Conservation (phyloP, 768 basidiomycete species). For the Cyclocybe aegerita region DNA sequence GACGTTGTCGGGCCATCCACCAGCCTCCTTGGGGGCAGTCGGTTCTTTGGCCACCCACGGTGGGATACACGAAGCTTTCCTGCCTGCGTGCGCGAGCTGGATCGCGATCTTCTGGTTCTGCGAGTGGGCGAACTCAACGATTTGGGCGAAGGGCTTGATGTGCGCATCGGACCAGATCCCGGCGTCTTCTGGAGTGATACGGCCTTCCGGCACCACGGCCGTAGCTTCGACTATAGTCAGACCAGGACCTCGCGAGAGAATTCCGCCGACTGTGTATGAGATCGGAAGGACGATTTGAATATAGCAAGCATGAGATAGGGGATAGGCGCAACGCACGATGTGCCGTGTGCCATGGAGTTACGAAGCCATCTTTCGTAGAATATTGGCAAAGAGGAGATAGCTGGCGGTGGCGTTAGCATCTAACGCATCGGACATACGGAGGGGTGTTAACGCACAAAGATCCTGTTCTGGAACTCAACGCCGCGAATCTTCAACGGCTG, state of each 20-base stretch:
- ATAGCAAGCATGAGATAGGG: conserved; percentile 14
- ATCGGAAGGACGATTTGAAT: conserved; percentile 4
- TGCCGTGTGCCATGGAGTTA: conserved; percentile 57
- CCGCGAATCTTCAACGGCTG: conserved; percentile 55
- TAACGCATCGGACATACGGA: not conserved
- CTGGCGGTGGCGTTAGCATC: conserved; percentile 18
- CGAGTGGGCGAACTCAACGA: conserved; percentile 73
- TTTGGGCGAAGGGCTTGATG: conserved; percentile 31
- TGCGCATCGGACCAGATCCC: conserved; percentile 61
- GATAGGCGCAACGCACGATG: conserved; percentile 47
- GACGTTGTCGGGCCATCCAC: conserved; percentile 57
- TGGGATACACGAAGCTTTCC: conserved; percentile 66
- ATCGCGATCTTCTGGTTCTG: conserved; percentile 70
- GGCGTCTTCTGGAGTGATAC: conserved; percentile 60
- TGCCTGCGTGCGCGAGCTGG: conserved; percentile 75
- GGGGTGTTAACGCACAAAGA: conserved; percentile 39
- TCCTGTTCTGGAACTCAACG: conserved; percentile 52
- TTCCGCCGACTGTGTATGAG: conserved; percentile 43
- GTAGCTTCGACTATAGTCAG: conserved; percentile 64
- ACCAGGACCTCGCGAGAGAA: conserved; percentile 51
- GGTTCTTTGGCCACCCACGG: conserved; percentile 50
- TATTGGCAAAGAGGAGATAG: conserved; percentile 63
- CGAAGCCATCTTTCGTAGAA: conserved; percentile 50
- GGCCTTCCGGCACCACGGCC: conserved; percentile 51
- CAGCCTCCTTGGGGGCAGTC: conserved; percentile 32